Evolutionary conservation across 805 yeast species (phyloP).

Genomic region (Candida easanensis): DNA sequence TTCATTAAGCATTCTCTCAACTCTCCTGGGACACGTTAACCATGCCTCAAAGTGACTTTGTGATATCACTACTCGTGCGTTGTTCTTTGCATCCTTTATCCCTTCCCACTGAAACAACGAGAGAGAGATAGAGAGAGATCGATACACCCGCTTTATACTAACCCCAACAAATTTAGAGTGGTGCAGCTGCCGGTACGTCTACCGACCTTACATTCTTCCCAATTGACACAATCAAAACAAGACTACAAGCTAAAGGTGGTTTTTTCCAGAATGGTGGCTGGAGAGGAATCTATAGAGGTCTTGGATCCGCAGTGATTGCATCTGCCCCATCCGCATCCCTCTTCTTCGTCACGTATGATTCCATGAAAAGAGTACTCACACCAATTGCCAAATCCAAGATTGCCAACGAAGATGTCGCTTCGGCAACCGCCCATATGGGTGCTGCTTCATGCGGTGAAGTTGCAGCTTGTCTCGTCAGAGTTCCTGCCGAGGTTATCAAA

Average conservation of each 20-base stretch:
- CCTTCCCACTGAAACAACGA: neutral
- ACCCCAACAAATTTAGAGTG: slow-evolving; percentile 43
- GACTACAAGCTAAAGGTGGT: slow-evolving; percentile 94
- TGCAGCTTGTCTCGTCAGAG: slow-evolving; percentile 90
- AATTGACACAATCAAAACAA: slow-evolving; percentile 89
- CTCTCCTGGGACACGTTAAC: too few relatives aligned
- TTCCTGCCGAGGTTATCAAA: slow-evolving; percentile 95
- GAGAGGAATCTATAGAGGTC: slow-evolving; percentile 84
- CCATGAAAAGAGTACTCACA: slow-evolving; percentile 49
- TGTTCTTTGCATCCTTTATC: neutral
- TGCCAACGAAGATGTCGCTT: slow-evolving; percentile 26
- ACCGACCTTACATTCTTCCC: slow-evolving; percentile 96
- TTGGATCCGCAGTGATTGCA: slow-evolving; percentile 91
- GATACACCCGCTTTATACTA: too few relatives aligned
- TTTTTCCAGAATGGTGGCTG: slow-evolving; percentile 93
- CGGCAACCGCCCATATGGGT: slow-evolving; percentile 68
- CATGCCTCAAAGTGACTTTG: slow-evolving; percentile 18
- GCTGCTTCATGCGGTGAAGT: slow-evolving; percentile 89
- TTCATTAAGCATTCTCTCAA: too few relatives aligned
- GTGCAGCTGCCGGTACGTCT: slow-evolving; percentile 95
- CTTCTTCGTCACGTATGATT: slow-evolving; percentile 82
- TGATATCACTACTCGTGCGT: slow-evolving; percentile 25
- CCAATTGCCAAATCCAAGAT: slow-evolving; percentile 33
- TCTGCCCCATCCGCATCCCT: slow-evolving; percentile 87
- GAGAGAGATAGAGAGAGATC: too few relatives aligned